Evolutionary conservation across 2,329 filamentous ascomycete genomes (phyloP).

Genomic region (Fusarium cyanostomum): DNA sequence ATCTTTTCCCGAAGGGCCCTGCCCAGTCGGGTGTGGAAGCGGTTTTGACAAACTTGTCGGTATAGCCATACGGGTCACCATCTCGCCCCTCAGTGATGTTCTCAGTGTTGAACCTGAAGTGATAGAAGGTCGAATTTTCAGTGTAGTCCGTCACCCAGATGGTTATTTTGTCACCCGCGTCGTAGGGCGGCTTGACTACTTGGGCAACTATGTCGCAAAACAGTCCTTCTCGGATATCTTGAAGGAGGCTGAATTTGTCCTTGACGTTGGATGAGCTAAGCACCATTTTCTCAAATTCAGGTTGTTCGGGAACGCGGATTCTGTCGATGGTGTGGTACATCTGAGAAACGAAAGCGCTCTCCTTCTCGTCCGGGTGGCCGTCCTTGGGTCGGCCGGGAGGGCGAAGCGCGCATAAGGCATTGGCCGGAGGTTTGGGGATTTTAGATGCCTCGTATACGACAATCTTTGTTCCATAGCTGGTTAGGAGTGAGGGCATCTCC

Average conservation of each 20-base stretch:
- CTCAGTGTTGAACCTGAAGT: slow-evolving; percentile 51
- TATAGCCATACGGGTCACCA: slow-evolving; percentile 67
- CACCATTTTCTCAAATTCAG: slow-evolving; percentile 54
- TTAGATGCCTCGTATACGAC: slow-evolving; percentile 52
- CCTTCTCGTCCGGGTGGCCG: slow-evolving; percentile 37
- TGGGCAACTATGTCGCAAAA: slow-evolving; percentile 79
- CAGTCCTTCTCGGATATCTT: slow-evolving; percentile 63
- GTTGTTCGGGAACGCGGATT: slow-evolving; percentile 52
- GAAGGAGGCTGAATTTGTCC: slow-evolving; percentile 71
- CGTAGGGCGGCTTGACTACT: slow-evolving; percentile 65
- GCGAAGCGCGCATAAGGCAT: slow-evolving; percentile 48
- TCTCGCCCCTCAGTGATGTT: slow-evolving; percentile 51
- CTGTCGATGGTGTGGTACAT: slow-evolving; percentile 59
- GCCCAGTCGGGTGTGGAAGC: slow-evolving; percentile 61
- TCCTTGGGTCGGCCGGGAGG: slow-evolving; percentile 28
- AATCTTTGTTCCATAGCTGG: slow-evolving; percentile 54
- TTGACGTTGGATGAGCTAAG: slow-evolving; percentile 55
- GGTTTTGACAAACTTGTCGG: slow-evolving; percentile 40
- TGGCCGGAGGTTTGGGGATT: slow-evolving; percentile 48
- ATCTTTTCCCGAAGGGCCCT: slow-evolving; percentile 78
- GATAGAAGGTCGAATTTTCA: slow-evolving; percentile 70
- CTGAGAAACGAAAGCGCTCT: slow-evolving; percentile 58
- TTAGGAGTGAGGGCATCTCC: slow-evolving; percentile 54
- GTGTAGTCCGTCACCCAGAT: slow-evolving; percentile 89
- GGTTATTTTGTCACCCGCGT: slow-evolving; percentile 58